Conservation (phyloP, 192 early-diverging fungal species). For the Lobulomyces angularis region DNA sequence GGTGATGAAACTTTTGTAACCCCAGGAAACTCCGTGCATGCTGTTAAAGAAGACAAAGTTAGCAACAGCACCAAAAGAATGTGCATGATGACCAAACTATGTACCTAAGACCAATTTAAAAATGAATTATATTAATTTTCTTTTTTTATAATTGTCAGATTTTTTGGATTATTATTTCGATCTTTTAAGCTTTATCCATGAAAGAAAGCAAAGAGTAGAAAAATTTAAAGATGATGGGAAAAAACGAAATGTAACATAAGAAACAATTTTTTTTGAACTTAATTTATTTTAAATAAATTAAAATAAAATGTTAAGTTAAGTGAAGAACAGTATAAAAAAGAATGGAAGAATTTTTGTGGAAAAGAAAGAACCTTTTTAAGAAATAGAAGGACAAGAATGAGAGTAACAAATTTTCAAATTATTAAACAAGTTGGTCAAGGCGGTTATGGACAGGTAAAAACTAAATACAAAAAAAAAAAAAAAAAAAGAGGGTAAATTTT, state of each 20-base stretch:
- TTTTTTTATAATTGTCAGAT: constrained; percentile 15
- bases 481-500: not conserved
- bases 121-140: not conserved
- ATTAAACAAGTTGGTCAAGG: constrained; percentile 67
- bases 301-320: constrained; percentile 15
- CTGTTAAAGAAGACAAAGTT: constrained; percentile 5
- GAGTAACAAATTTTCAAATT: constrained; percentile 54
- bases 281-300: not conserved
- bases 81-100: constrained; percentile 34
- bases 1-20: too few species aligned
- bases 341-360: constrained; percentile 43
- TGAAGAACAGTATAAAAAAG: constrained; percentile 28
- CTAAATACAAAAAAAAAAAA: not conserved
- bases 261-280: constrained; percentile 1
- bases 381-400: constrained; percentile 52
- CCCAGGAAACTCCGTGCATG: too few species aligned
- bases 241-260: constrained; percentile 3
- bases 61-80: constrained; percentile 22
- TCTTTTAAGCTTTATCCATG: constrained; percentile 63
- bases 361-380: constrained; percentile 51
- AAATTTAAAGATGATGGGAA: constrained; percentile 37
- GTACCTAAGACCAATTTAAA: constrained; percentile 13
- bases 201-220: constrained; percentile 42
- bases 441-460: constrained; percentile 53
- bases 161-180: constrained; percentile 78